A percentile compares a stretch with the other conserved stretches of the same genome.
Conservation (phyloP, 768 basidiomycete genomes). For the Botryobasidium botryosum region DNA sequence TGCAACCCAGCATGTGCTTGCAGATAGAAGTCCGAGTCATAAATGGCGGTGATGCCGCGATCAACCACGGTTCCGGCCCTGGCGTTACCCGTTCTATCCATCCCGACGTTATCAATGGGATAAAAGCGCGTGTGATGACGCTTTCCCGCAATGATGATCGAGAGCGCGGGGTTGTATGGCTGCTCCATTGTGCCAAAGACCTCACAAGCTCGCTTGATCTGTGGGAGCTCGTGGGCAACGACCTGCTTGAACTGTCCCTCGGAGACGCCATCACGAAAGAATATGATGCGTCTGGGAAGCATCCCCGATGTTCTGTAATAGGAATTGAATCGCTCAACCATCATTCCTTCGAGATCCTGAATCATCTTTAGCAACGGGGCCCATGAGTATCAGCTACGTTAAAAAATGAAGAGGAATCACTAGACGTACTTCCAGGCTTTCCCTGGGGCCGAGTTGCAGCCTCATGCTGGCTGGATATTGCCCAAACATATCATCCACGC, state of each 20-base stretch:
- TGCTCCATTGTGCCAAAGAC: slow-evolving; percentile 22
- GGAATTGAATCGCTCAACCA: slow-evolving; percentile 47
- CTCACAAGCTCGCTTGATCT: slow-evolving; percentile 47
- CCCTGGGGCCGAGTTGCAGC: too few species aligned
- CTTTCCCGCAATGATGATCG: slow-evolving; percentile 72
- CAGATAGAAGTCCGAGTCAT: slow-evolving; percentile 35
- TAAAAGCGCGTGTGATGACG: slow-evolving; percentile 48
- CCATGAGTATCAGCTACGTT: too few species aligned
- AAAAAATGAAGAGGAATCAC: background rate
- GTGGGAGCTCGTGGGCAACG: slow-evolving; percentile 39
- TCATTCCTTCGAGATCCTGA: slow-evolving; percentile 43
- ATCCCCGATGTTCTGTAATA: too few species aligned
- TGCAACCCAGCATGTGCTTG: slow-evolving; percentile 9
- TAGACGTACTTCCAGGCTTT: slow-evolving; percentile 54
- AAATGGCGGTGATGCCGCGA: slow-evolving; percentile 50
- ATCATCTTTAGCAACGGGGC: too few species aligned
- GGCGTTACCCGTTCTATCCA: slow-evolving; percentile 36
- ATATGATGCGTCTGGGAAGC: slow-evolving; percentile 49
- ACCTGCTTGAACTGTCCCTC: slow-evolving; percentile 62
- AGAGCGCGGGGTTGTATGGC: slow-evolving; percentile 43
- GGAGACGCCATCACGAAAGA: slow-evolving; percentile 50
- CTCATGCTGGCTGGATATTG: slow-evolving; percentile 64
- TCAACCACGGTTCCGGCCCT: slow-evolving; percentile 72
- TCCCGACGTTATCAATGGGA: slow-evolving; percentile 31
- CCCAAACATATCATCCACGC: slow-evolving; percentile 44